phyloP scores from a whole-genome alignment of 1,284 basidiomycete species.

The Rhodotorula sp. region DNA sequence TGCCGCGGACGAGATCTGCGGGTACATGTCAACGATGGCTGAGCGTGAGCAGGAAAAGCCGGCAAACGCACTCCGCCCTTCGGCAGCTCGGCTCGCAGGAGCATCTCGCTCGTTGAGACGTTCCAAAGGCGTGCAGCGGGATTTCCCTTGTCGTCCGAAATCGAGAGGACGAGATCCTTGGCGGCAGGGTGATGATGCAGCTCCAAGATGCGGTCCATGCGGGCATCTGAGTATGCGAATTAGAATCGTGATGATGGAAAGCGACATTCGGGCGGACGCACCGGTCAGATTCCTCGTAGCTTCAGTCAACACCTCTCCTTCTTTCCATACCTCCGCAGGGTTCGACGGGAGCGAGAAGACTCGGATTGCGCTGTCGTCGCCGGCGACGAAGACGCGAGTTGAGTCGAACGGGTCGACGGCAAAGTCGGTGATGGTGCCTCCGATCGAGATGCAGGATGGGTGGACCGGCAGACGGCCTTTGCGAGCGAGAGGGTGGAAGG shows the following conservation, averaged over 20 bases:
- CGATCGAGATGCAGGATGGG: conserved; percentile 44
- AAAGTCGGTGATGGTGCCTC: conserved; percentile 51
- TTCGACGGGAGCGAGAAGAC: conserved; percentile 48
- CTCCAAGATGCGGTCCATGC: conserved; percentile 50
- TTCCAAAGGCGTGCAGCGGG: conserved; percentile 49
- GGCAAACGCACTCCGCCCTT: conserved; percentile 41
- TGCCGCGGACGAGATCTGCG: conserved; percentile 47
- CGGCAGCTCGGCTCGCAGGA: conserved; percentile 22
- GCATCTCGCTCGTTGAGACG: conserved; percentile 32
- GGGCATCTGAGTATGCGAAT: conserved; percentile 38
- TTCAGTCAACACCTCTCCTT: conserved; percentile 9
- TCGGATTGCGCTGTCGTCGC: conserved; percentile 51
- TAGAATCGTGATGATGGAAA: background rate
- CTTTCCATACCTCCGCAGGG: conserved; percentile 3
- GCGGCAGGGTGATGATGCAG: conserved; percentile 51
- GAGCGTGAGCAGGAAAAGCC: background rate
- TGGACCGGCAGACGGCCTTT: conserved; percentile 49
- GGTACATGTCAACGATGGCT: background rate
- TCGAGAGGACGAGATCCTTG: conserved; percentile 48
- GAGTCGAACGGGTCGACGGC: conserved; percentile 48
- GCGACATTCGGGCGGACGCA: background rate
- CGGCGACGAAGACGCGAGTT: conserved; percentile 48
- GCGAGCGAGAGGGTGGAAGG: conserved; percentile 48
- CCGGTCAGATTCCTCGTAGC: conserved; percentile 9
- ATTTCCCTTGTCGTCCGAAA: conserved; percentile 50